Conservation (phyloP, 257 asterid species). For the Rubia yunnanensis region DNA sequence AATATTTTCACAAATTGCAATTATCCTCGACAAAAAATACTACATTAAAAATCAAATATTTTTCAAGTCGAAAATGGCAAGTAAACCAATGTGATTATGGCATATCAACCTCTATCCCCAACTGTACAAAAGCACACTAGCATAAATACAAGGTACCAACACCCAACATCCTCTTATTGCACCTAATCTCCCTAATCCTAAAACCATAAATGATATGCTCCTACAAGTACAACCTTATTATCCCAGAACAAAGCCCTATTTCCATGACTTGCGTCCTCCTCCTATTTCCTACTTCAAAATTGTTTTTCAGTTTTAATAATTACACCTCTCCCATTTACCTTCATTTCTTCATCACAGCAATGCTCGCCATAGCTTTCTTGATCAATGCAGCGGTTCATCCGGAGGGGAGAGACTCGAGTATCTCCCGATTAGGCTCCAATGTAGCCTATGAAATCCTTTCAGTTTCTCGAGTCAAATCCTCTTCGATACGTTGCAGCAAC, state of each 20-base stretch:
- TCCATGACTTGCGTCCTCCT: conserved; percentile 13
- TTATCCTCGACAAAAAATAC: no score
- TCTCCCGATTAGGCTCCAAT: neutral
- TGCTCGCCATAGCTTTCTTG: neutral
- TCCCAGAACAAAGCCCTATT: neutral
- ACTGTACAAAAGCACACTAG: neutral
- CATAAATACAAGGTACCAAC: neutral
- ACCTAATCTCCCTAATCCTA: neutral
- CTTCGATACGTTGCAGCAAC: conserved; percentile 65
- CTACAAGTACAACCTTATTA: neutral
- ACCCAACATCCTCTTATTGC: neutral
- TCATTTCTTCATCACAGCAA: neutral
- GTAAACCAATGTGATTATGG: neutral
- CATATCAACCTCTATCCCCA: neutral
- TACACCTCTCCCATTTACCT: neutral
- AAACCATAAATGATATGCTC: neutral
- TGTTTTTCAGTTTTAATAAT: no score
- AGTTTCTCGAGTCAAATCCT: conserved; percentile 46
- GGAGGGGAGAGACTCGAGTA: no score
- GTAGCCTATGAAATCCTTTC: conserved; percentile 25
- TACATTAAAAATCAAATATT: no score
- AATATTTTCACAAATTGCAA: no score
- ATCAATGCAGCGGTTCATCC: neutral
- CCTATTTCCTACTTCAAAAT: neutral
- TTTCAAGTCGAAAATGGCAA: no score